These are phyloP conservation scores for Penicillium sp. DNA, from an alignment of 2,329 filamentous ascomycete genomes.

Conservation along the genomic window DNA sequence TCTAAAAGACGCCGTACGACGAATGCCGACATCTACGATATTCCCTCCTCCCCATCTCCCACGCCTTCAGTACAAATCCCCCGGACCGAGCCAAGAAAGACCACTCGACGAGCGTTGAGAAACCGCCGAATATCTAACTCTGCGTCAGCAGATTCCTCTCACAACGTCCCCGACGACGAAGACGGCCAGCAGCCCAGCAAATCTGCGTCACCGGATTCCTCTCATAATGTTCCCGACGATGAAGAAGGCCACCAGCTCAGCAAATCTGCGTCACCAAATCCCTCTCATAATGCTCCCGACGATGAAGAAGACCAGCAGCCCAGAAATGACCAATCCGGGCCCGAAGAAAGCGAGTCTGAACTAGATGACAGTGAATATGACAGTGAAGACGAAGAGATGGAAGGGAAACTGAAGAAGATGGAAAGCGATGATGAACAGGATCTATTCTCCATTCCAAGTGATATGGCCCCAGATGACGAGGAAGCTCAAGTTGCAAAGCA, in stretches of 20 bases:
- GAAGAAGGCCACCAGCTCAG: too few relatives aligned
- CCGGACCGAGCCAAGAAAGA: constrained; percentile 1
- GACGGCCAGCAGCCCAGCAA: too few relatives aligned
- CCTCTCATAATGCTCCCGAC: not conserved
- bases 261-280: not conserved
- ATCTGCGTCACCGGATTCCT: not conserved
- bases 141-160: not conserved
- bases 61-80: not conserved
- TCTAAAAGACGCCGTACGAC: constrained; percentile 7
- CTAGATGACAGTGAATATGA: not conserved
- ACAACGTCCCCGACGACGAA: not conserved
- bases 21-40: constrained; percentile 6
- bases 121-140: not conserved
- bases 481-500: not conserved
- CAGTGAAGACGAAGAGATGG: not conserved
- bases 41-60: constrained; percentile 10
- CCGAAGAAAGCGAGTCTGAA: not conserved
- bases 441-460: not conserved
- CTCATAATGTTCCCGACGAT: not conserved
- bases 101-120: not conserved
- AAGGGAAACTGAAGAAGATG: not conserved
- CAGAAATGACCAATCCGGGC: too few relatives aligned
- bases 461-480: not conserved
- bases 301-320: not conserved
- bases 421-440: not conserved